Conservation (phyloP, 331 rosid species). For the Acacia pycnantha region DNA sequence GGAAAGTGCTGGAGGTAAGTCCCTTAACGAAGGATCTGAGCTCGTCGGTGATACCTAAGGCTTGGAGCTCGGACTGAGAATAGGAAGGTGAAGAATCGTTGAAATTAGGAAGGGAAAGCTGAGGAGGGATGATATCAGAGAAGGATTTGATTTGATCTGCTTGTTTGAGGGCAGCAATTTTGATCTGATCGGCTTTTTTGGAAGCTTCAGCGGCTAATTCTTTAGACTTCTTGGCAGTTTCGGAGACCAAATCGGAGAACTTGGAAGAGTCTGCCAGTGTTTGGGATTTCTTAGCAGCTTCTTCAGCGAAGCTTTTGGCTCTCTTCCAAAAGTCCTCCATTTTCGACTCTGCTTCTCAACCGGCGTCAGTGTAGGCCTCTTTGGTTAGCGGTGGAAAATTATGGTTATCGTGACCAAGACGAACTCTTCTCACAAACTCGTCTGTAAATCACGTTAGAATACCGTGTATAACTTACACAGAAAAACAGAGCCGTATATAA, state of each 20-base stretch:
- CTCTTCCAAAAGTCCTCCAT: conserved; percentile 94
- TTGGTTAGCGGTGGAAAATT: too few relatives aligned
- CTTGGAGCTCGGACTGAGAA: conserved; percentile 51
- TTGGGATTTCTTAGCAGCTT: conserved; percentile 88
- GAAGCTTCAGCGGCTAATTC: conserved; percentile 97
- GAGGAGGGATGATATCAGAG: conserved; percentile 81
- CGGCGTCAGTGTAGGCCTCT: too few relatives aligned
- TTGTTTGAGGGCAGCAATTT: conserved; percentile 76
- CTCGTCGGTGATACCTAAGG: conserved; percentile 77
- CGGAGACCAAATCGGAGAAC: conserved; percentile 89
- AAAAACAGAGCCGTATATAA: too few relatives aligned
- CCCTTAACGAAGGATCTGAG: conserved; percentile 86
- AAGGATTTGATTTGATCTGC: conserved; percentile 94
- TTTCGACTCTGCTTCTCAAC: neutral
- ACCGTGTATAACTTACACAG: too few relatives aligned
- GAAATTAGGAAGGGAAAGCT: conserved; percentile 47
- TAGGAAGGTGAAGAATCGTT: conserved; percentile 27
- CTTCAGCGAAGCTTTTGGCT: conserved; percentile 89
- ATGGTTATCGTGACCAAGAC: too few relatives aligned
- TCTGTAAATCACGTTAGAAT: too few relatives aligned
- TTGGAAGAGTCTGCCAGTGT: conserved; percentile 49
- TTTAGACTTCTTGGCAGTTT: conserved; percentile 83
- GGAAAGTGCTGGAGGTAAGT: conserved; percentile 84
- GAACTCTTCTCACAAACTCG: too few relatives aligned
- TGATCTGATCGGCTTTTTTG: conserved; percentile 83